Conservation (phyloP, 2,329 filamentous ascomycete species). For the Cytospora paraplurivora region DNA sequence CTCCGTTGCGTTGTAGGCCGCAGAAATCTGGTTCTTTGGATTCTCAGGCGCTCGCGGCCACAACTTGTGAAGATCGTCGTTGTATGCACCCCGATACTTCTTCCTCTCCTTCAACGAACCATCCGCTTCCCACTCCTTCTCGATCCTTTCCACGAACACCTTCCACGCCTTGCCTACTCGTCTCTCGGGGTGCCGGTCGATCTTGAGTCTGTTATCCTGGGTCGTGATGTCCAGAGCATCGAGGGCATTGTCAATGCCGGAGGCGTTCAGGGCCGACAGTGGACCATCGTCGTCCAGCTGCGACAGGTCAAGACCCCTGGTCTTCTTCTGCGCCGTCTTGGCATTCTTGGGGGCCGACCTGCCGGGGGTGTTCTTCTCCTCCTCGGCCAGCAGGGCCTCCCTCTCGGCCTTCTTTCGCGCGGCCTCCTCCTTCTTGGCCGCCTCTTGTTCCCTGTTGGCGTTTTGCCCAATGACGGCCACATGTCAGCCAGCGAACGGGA, state of each 20-base stretch:
- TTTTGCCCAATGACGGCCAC: background rate
- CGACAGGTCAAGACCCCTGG: slow-evolving; percentile 71
- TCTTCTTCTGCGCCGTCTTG: slow-evolving; percentile 69
- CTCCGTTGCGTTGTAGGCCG: slow-evolving; percentile 73
- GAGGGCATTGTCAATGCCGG: slow-evolving; percentile 90
- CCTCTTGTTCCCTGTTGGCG: slow-evolving; percentile 72
- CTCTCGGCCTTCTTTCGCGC: slow-evolving; percentile 91
- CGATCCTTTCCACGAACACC: slow-evolving; percentile 77
- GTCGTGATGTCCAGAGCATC: slow-evolving; percentile 75
- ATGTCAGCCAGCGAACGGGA: no score
- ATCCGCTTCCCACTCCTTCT: slow-evolving; percentile 76
- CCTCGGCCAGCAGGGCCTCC: slow-evolving; percentile 78
- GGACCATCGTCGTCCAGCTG: slow-evolving; percentile 62
- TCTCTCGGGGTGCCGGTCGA: slow-evolving; percentile 87
- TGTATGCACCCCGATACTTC: background rate
- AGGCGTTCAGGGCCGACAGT: slow-evolving; percentile 69
- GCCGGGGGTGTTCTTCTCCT: slow-evolving; percentile 68
- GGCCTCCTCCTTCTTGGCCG: slow-evolving; percentile 78
- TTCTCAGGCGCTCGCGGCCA: slow-evolving; percentile 90
- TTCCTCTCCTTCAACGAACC: background rate
- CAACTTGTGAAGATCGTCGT: slow-evolving; percentile 51
- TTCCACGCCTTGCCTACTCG: slow-evolving; percentile 84
- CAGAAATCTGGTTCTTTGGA: slow-evolving; percentile 85
- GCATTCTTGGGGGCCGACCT: slow-evolving; percentile 66
- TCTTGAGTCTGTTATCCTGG: slow-evolving; percentile 63